Evolutionary conservation across 805 yeast genomes (phyloP), one percentile per base, ranked within the genome.

Genomic region (Suhomyces sp.): DNA sequence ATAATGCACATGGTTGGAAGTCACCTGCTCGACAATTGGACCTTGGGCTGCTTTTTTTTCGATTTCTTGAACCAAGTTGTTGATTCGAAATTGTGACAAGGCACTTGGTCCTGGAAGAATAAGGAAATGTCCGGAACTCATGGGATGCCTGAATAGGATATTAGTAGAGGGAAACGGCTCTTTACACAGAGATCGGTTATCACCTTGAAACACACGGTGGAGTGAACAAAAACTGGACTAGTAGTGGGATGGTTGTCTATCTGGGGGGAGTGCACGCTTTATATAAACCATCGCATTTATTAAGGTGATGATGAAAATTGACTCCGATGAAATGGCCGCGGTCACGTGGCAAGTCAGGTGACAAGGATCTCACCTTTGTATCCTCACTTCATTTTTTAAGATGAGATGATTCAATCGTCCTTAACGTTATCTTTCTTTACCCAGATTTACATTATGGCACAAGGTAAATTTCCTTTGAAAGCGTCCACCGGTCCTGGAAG

Each of bases 71-170:
- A 78, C 70, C 65, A 90, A 70, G 48, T 75, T 83, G 42, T 79
- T 75, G 46, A 88, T 81, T 66, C 98, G 78, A 63, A 91, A 91
- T 33, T 76, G 76, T 34, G 98, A 90, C 56, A 88, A 72, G 44
- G 96, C 97, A 54, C 75, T 76, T 31, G 96, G 95, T 39, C 98
- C 98, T 29, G 95, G 83, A 47, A 88, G 70, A 42, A 65, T 51
- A 46, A 68, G 59, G 42, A 67, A 68, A 19, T 42, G 25, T 15
- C 49, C 29, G 29, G n/a, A n/a, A n/a, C n/a, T n/a, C n/a, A n/a
- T n/a, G n/a, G n/a, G n/a, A n/a, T n/a, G n/a, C n/a, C n/a, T n/a
- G n/a, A n/a, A n/a, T n/a, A n/a, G n/a, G n/a, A n/a, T n/a, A n/a
- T n/a, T n/a, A n/a, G n/a, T n/a, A n/a, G n/a, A n/a, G n/a, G n/a